Base-by-base conservation (phyloP, 2,329 filamentous ascomycete genomes). In the Aurifilum marmelostoma region DNA sequence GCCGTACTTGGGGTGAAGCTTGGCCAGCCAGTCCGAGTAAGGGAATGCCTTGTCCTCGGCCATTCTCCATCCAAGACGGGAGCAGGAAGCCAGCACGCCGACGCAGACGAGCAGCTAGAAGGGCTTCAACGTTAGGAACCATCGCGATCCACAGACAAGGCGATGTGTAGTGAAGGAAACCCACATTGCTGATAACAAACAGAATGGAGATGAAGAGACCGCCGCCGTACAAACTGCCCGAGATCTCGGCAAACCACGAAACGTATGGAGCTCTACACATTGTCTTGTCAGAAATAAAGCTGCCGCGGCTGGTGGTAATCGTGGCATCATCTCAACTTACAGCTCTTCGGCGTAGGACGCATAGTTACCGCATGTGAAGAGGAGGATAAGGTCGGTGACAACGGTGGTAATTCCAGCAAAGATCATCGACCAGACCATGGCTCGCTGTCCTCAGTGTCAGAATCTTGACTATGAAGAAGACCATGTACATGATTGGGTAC, bases 351-450 rank as follows among this genome's bases (percentile, higher is more conserved):
- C 1, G 24, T 63, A 63, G 11, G 37, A 29, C 8, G 39, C 41
- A 32, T 63, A 63, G 37, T 63, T 63, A 9, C 60, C 60, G 29
- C 60, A 63, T 14, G 60, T 63, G 60, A 63, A 63, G 24, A 63
- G 60, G 27, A 63, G 60, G 24, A 63, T 63, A 2, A 63, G 12
- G 14, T 63, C 60, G 6, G 60, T 63, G 41, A 63, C 39, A 34
- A 63, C 24, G 8, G 60, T 63, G 24, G 60, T 63, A 41, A 43
- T 8, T 21, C 60, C 60, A 16, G 60, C 60, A 32, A 63, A 63
- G 12, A 63, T 63, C 60, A 63, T 63, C 11, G 60, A 63, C 60
- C 60, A 63, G 39, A 63, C 60, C 60, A 63, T 63, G 14, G 60
- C 60, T 63, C 60, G 24, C 60, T 63, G 27, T n/a, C 60, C n/a